Conservation (phyloP, 192 early-diverging fungal species). For the Entrophospora sp. region DNA sequence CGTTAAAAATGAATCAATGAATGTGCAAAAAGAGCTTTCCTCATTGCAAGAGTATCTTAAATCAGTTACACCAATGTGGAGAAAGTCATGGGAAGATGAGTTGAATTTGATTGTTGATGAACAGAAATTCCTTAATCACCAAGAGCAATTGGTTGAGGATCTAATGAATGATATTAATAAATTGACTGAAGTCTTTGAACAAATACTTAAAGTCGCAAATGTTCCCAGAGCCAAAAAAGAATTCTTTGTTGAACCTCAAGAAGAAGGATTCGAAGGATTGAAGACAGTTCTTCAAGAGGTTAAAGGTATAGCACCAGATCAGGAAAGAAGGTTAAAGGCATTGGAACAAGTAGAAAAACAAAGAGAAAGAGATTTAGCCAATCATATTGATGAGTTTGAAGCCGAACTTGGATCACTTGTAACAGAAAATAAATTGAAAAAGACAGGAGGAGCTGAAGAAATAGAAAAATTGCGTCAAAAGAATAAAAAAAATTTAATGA, state of each 20-base stretch:
- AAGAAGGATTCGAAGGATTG: constrained; percentile 57
- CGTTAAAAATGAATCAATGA: constrained; percentile 42
- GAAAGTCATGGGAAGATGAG: constrained; percentile 77
- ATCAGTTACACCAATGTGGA: constrained; percentile 62
- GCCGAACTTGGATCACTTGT: constrained; percentile 63
- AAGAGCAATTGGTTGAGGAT: constrained; percentile 60
- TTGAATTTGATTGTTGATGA: constrained; percentile 73
- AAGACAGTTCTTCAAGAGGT: constrained; percentile 63
- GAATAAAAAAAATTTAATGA: constrained; percentile 56
- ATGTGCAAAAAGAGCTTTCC: constrained; percentile 40
- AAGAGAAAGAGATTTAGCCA: constrained; percentile 55
- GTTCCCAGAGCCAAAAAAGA: constrained; percentile 41
- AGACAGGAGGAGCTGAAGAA: constrained; percentile 69
- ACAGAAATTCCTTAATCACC: constrained; percentile 72
- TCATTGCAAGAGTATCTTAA: constrained; percentile 50
- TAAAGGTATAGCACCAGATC: constrained; percentile 56
- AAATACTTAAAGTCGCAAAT: constrained; percentile 52
- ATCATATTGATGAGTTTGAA: constrained; percentile 70
- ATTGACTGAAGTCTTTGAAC: constrained; percentile 46
- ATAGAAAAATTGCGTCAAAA: constrained; percentile 59
- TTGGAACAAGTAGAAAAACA: constrained; percentile 56
- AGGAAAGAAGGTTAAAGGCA: constrained; percentile 53
- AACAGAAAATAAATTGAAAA: constrained; percentile 50
- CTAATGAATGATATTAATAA: constrained; percentile 56
- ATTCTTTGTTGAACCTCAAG: constrained; percentile 44